These are phyloP conservation scores for Mycocalia duriaeana DNA, from an alignment of 1,284 basidiomycete genomes.

Conservation along the genomic window DNA sequence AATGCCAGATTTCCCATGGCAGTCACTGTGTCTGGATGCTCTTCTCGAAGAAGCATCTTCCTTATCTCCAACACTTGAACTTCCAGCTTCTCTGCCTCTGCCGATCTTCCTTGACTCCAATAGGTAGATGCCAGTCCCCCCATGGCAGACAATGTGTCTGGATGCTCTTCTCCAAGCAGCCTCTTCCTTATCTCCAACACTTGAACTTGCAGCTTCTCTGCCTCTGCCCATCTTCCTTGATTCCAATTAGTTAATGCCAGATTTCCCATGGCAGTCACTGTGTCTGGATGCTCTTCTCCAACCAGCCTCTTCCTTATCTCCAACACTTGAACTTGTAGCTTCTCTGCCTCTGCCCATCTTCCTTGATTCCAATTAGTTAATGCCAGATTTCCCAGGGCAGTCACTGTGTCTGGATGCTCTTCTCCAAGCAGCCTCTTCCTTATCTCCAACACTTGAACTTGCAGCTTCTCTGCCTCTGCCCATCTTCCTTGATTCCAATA, in stretches of 20 bases:
- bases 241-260: slow-evolving; percentile 2
- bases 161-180: slow-evolving; percentile 7
- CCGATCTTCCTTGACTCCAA: neutral
- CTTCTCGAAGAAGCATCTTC: neutral
- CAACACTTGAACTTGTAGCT: neutral
- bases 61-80: neutral
- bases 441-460: neutral
- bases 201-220: slow-evolving; percentile 1
- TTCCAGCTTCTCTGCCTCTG: neutral
- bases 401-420: slow-evolving; percentile 8
- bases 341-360: slow-evolving; percentile 3
- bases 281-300: slow-evolving; percentile 10
- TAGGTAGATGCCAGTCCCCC: neutral
- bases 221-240: slow-evolving; percentile 3
- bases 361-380: slow-evolving; percentile 7
- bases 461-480: slow-evolving; percentile 4
- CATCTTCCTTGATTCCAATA: slow-evolving; percentile 7
- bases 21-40: neutral
- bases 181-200: slow-evolving; percentile 6
- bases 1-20: neutral
- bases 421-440: slow-evolving; percentile 2
- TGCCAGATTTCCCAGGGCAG: slow-evolving; percentile 5
- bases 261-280: neutral
- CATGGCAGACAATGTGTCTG: slow-evolving; percentile 3
- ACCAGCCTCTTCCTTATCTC: slow-evolving; percentile 2